Evolutionary conservation across 169 alveolate species (phyloP).

Genomic region (Plasmodium reichenowi): DNA sequence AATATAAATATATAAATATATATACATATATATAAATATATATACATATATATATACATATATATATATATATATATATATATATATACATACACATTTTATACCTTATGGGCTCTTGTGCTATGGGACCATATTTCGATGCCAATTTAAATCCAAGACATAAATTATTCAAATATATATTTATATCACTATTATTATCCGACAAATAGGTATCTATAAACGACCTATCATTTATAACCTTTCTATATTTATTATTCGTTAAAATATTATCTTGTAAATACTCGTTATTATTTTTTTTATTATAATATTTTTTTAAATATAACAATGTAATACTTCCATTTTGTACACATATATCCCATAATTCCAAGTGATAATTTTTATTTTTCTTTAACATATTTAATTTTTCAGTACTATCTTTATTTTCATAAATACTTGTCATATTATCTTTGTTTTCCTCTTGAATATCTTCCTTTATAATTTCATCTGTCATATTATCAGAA

Average conservation of each 20-base stretch:
- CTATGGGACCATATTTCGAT: conserved; percentile 94
- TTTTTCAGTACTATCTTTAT: conserved; percentile 19
- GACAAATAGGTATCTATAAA: conserved; percentile 69
- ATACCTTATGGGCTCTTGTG: conserved; percentile 96
- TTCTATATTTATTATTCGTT: conserved; percentile 62
- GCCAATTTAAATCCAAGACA: conserved; percentile 94
- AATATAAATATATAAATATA: neutral
- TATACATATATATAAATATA: neutral
- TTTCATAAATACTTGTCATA: neutral
- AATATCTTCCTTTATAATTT: neutral
- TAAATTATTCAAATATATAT: conserved; percentile 66
- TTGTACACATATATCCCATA: conserved; percentile 81
- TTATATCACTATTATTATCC: conserved; percentile 70
- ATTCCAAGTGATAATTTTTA: conserved; percentile 57
- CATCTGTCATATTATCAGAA: conserved; percentile 10
- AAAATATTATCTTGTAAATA: conserved; percentile 34
- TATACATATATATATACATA: neutral
- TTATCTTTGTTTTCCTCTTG: neutral
- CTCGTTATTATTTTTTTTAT: conserved; percentile 55
- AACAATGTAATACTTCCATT: conserved; percentile 82
- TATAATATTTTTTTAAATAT: conserved; percentile 58
- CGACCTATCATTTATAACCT: conserved; percentile 45
- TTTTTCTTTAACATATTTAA: conserved; percentile 19
- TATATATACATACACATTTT: conserved; percentile 73
- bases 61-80: neutral